phyloP scores from a whole-genome alignment of 192 early-diverging fungal species.

The Anaeromyces robustus region DNA sequence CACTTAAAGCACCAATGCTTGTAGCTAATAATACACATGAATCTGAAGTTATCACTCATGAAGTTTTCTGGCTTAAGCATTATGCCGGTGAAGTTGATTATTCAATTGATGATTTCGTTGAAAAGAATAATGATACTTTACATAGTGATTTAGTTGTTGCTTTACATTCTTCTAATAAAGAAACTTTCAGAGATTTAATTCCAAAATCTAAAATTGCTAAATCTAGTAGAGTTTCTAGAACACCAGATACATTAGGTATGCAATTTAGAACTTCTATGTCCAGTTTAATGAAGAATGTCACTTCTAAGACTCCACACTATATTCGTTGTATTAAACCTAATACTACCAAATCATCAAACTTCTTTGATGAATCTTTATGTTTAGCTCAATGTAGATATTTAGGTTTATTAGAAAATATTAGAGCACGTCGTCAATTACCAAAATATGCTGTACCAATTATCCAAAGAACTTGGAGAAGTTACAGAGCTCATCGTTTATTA shows the following conservation, averaged over 20 bases:
- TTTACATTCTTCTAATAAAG: constrained; percentile 44
- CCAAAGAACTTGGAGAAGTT: neutral
- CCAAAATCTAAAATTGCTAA: neutral
- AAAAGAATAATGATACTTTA: constrained; percentile 94
- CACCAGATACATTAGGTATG: neutral
- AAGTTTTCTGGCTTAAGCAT: constrained; percentile 30
- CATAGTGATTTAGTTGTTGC: constrained; percentile 82
- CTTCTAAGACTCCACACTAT: neutral
- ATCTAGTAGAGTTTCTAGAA: neutral
- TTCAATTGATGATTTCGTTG: constrained; percentile 78
- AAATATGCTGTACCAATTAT: neutral
- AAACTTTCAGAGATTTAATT: neutral
- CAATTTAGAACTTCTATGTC: neutral
- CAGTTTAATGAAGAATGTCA: neutral
- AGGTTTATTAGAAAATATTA: neutral
- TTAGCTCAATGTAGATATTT: neutral
- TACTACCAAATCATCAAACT: neutral
- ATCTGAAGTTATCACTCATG: neutral
- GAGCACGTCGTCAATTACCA: neutral
- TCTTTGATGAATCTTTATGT: neutral
- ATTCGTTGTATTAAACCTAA: neutral
- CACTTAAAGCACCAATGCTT: neutral
- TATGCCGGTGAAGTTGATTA: constrained; percentile 97
- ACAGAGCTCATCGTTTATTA: neutral
- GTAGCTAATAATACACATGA: constrained; percentile 39